Conservation (phyloP, 31 red algal species). For the Asparagopsis taxiformis region DNA sequence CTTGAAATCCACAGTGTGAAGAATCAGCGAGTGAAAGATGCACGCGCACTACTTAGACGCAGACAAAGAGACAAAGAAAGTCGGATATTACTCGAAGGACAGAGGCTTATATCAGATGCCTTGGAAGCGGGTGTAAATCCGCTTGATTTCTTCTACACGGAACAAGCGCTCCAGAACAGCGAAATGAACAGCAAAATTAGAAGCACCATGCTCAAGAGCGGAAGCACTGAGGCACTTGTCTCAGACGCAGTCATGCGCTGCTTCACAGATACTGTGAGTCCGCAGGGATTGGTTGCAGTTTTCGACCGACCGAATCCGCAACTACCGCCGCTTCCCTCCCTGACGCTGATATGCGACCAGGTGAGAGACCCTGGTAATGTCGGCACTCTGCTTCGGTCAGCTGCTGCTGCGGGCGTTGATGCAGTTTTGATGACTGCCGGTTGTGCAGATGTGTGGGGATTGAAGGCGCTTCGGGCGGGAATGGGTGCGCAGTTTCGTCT, state of each 20-base stretch:
- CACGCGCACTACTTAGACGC: slow-evolving; percentile 25
- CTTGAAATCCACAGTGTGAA: slow-evolving; percentile 26
- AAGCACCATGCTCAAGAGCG: background rate
- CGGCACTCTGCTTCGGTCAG: slow-evolving; percentile 89
- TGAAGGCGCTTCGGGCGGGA: slow-evolving; percentile 87
- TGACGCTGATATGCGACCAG: slow-evolving; percentile 75
- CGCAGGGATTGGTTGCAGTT: slow-evolving; percentile 61
- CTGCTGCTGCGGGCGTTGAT: slow-evolving; percentile 70
- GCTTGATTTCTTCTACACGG: slow-evolving; percentile 48
- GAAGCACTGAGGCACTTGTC: slow-evolving; percentile 7
- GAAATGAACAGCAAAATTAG: background rate
- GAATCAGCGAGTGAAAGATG: slow-evolving; percentile 49
- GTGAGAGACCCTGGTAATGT: slow-evolving; percentile 95
- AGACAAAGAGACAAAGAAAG: slow-evolving; percentile 33
- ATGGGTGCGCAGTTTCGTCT: slow-evolving; percentile 97
- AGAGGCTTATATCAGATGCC: slow-evolving; percentile 46
- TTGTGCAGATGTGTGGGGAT: slow-evolving; percentile 78
- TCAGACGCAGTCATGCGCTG: slow-evolving; percentile 42
- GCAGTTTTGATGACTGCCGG: slow-evolving; percentile 59
- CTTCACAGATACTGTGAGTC: slow-evolving; percentile 46
- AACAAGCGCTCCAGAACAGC: slow-evolving; percentile 7
- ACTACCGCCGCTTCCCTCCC: slow-evolving; percentile 2
- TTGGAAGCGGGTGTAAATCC: slow-evolving; percentile 24
- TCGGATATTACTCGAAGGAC: slow-evolving; percentile 38
- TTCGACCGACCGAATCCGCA: slow-evolving; percentile 11